Percentiles rank a stretch among this genome's conserved stretches.
Evolutionary conservation across 768 basidiomycete genomes (phyloP).

Genomic region (Collybiopsis luxurians): DNA sequence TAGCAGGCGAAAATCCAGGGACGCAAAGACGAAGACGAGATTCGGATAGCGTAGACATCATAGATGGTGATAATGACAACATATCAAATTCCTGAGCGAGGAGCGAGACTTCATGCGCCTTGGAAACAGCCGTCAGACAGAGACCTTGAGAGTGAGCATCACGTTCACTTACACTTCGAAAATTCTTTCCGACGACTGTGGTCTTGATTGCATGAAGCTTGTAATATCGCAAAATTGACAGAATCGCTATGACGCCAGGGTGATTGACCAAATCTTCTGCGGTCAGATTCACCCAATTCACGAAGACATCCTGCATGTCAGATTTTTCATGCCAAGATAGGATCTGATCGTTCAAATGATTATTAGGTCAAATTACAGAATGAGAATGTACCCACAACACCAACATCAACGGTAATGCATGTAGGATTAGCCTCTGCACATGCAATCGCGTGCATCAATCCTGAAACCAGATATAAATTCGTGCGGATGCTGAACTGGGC

Average conservation of each 20-base stretch:
- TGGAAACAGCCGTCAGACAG: not conserved
- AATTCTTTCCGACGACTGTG: not conserved
- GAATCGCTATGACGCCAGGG: not conserved
- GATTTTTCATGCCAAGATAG: conserved; percentile 5
- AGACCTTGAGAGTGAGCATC: not conserved
- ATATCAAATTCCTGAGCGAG: not conserved
- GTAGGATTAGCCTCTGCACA: not conserved
- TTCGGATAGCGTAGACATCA: not conserved
- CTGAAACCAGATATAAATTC: not conserved
- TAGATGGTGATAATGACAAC: not conserved
- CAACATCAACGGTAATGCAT: conserved; percentile 1
- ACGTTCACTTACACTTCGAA: not conserved
- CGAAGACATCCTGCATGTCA: not conserved
- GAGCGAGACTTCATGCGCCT: not conserved
- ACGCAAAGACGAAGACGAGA: not conserved
- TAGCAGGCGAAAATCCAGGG: not conserved
- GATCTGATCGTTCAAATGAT: not conserved
- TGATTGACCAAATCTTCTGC: not conserved
- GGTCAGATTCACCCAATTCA: not conserved
- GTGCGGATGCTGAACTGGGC: not conserved
- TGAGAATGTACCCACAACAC: not conserved
- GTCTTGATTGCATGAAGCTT: not conserved
- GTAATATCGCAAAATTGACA: not conserved
- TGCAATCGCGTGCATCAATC: conserved; percentile 1
- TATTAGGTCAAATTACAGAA: not conserved